Conservation (phyloP, 768 basidiomycete genomes). For the Collybiopsis confluens region DNA sequence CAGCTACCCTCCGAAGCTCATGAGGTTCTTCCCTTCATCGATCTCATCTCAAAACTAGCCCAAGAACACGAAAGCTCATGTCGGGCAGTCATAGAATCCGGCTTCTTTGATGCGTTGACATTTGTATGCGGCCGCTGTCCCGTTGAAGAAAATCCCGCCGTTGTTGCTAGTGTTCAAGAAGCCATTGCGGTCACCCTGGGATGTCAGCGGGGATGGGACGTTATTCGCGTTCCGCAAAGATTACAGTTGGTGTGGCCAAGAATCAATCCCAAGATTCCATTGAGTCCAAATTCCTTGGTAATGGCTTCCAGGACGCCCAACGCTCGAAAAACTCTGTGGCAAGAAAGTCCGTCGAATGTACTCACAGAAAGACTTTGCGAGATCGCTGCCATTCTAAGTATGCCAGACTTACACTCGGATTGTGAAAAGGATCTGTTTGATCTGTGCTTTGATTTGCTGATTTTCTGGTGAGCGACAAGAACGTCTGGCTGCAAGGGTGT, state of each 20-base stretch:
- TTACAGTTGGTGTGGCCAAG: conserved; percentile 10
- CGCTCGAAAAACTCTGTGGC: conserved; percentile 1
- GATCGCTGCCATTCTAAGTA: conserved; percentile 8
- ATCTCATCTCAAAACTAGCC: conserved; percentile 7
- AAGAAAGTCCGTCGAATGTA: background rate
- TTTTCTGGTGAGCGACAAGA: conserved; percentile 8
- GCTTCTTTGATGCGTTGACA: conserved; percentile 1
- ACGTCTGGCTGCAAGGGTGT: background rate
- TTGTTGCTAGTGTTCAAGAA: background rate
- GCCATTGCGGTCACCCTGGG: background rate
- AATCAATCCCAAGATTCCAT: background rate
- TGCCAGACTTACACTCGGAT: background rate
- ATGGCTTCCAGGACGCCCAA: conserved; percentile 1
- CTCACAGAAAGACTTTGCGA: conserved; percentile 8
- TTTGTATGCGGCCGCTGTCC: background rate
- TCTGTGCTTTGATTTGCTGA: conserved; percentile 10
- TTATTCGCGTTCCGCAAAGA: background rate
- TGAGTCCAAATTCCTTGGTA: background rate
- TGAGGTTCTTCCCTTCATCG: conserved; percentile 10
- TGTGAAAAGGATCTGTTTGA: conserved; percentile 7
- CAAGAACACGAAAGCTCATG: conserved; percentile 7
- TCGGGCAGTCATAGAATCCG: conserved; percentile 4
- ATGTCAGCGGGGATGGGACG: background rate
- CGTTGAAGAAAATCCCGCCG: background rate
- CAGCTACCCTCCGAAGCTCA: conserved; percentile 10